Percentiles rank a stretch among this genome's conserved stretches.
Conservation (phyloP, 129 eudicot genomes). For the Flaveria brownii region DNA sequence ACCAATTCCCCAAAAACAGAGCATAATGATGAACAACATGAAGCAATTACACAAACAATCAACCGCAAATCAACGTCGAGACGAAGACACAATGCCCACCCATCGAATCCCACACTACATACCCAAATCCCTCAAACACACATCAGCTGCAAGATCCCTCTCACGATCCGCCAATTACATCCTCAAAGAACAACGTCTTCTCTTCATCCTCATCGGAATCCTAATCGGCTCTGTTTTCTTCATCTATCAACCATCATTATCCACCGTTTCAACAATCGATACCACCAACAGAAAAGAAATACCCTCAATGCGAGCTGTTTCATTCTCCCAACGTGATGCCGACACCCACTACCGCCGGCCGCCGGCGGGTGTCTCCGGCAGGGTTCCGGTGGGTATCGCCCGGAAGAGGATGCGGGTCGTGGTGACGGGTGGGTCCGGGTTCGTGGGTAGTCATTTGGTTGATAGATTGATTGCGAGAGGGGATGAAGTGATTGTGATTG, state of each 20-base stretch:
- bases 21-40: conserved; percentile 30
- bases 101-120: conserved; percentile 43
- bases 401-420: conserved; percentile 64
- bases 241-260: conserved; percentile 55
- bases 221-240: conserved; percentile 74
- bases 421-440: conserved; percentile 85
- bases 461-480: conserved; percentile 76
- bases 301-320: conserved; percentile 26
- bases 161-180: conserved; percentile 62
- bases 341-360: conserved; percentile 3
- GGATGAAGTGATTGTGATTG: conserved; percentile 77
- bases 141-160: conserved; percentile 39
- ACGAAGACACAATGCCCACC: conserved; percentile 50
- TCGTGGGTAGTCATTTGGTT: conserved; percentile 86
- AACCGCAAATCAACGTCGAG: conserved; percentile 32
- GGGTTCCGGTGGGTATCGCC: conserved; percentile 68
- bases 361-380: conserved; percentile 13
- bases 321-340: conserved; percentile 25
- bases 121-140: conserved; percentile 63
- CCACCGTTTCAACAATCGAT: conserved; percentile 27
- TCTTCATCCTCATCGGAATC: conserved; percentile 68
- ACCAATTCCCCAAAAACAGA: background rate
- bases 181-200: conserved; percentile 62
- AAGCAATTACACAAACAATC: conserved; percentile 77
- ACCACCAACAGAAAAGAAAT: conserved; percentile 6